Evolutionary conservation across 139 green algal genomes (phyloP).

Genomic region (Spirogloea muscicola): DNA sequence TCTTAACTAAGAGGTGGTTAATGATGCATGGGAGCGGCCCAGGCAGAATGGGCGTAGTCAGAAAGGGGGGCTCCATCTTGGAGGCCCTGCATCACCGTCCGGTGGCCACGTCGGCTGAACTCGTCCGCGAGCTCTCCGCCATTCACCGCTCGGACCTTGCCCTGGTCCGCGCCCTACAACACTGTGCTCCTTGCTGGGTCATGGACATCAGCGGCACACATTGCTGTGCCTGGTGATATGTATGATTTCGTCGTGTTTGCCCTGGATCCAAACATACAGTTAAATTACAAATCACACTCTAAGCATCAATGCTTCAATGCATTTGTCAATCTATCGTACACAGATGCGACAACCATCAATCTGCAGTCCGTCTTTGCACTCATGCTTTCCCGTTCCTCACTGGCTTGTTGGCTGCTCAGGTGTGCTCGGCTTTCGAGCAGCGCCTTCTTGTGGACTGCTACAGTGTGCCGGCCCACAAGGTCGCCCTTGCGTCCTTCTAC

Average conservation of each 20-base stretch:
- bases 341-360: no score
- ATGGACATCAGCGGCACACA: no score
- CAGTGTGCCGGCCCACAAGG: constrained; percentile 45
- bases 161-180: constrained; percentile 48
- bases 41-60: no score
- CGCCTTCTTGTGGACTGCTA: constrained; percentile 47
- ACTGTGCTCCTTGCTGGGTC: no score
- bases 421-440: constrained; percentile 58
- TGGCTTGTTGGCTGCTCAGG: neutral
- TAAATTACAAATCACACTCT: no score
- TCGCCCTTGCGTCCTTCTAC: constrained; percentile 58
- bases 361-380: neutral
- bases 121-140: constrained; percentile 56
- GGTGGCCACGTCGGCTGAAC: constrained; percentile 16
- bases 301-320: no score
- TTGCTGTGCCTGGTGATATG: no score
- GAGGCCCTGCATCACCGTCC: constrained; percentile 41
- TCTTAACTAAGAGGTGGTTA: no score
- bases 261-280: no score
- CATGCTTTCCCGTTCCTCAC: neutral
- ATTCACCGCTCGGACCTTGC: constrained; percentile 60
- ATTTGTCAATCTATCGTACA: no score
- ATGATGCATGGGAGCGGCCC: no score
- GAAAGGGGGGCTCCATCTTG: constrained; percentile 1
- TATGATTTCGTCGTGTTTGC: no score